phyloP scores from a whole-genome alignment of 331 rosid genomes.

The Cydonia oblonga region DNA sequence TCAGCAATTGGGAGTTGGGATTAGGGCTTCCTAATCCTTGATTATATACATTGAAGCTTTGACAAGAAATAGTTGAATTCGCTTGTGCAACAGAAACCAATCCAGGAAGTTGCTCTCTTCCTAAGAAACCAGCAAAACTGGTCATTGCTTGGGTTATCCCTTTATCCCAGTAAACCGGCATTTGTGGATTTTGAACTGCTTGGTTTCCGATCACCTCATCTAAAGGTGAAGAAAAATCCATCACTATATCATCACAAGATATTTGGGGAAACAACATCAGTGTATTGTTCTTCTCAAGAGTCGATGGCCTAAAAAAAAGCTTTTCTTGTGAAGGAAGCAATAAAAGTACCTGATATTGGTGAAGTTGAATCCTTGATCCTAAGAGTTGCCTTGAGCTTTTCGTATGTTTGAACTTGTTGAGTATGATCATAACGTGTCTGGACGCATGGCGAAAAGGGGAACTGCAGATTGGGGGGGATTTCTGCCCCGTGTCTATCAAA shows the following conservation, averaged over 20 bases:
- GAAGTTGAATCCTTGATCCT: constrained; percentile 2
- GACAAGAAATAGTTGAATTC: background rate
- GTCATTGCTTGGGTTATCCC: background rate
- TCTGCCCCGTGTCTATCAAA: background rate
- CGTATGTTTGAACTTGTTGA: background rate
- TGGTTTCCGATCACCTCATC: constrained; percentile 8
- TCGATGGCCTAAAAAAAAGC: background rate
- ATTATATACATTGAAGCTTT: background rate
- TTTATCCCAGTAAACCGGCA: constrained; percentile 10
- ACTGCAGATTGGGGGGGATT: background rate
- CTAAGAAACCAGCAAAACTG: background rate
- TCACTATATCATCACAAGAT: too few relatives aligned
- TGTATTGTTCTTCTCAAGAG: background rate
- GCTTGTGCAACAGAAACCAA: background rate
- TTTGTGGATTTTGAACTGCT: background rate
- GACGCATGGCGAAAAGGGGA: background rate
- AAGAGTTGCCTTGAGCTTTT: constrained; percentile 1
- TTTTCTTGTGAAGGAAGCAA: background rate
- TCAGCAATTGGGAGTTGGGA: background rate
- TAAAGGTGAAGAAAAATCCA: background rate
- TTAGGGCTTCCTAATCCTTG: background rate
- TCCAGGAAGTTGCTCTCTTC: background rate
- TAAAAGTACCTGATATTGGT: constrained; percentile 27
- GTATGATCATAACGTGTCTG: background rate
- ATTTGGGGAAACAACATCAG: background rate